A percentile compares a stretch with the other conserved stretches of the same genome.
Evolutionary conservation across 345 rosid genomes (phyloP).

Genomic region (Lagerstroemia speciosa): DNA sequence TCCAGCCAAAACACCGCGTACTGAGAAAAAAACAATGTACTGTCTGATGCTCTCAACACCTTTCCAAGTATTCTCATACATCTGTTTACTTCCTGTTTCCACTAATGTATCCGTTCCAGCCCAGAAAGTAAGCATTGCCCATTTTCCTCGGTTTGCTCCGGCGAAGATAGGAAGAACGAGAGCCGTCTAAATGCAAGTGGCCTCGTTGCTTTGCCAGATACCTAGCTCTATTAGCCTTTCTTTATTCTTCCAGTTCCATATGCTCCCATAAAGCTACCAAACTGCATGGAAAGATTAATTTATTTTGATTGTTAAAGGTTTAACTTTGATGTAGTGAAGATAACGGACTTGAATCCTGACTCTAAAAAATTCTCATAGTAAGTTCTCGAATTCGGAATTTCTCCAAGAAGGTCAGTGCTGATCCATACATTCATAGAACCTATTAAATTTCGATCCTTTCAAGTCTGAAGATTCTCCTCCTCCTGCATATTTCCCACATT

Average conservation of each 20-base stretch:
- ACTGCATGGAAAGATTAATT: not conserved
- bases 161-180: not conserved
- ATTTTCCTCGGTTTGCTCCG: not conserved
- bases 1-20: not conserved
- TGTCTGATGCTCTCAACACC: not conserved
- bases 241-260: not conserved
- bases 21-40: not conserved
- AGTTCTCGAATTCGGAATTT: not conserved
- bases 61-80: not conserved
- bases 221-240: not conserved
- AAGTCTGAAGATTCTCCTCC: not conserved
- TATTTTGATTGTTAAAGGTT: too few relatives aligned
- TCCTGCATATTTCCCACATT: not conserved
- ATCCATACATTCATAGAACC: not conserved
- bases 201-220: not conserved
- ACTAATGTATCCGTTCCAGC: not conserved
- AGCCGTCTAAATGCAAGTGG: not conserved
- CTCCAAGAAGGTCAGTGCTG: not conserved
- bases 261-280: not conserved
- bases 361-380: too few relatives aligned
- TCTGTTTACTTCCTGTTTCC: not conserved
- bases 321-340: not conserved
- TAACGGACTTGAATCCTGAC: not conserved
- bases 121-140: not conserved
- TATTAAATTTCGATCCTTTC: not conserved